phyloP scores from a whole-genome alignment of 108 stramenopile species.

The Bacterosira constricta region DNA sequence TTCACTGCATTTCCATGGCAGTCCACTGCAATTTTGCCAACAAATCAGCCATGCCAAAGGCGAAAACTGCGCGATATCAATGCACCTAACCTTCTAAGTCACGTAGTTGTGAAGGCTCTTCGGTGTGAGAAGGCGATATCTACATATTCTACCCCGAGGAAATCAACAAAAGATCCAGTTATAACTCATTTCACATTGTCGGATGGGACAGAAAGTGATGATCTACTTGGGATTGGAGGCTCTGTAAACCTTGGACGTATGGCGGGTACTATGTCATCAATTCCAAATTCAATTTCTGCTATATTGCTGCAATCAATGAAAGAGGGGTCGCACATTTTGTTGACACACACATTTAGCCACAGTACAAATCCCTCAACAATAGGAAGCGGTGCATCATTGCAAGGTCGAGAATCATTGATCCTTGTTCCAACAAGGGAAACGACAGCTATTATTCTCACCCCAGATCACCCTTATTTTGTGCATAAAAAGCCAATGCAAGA shows the following conservation, averaged over 20 bases:
- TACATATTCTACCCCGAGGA: not conserved
- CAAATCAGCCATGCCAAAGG: constrained; percentile 25
- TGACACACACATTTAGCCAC: constrained; percentile 34
- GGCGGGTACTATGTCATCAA: not conserved
- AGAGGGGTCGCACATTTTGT: constrained; percentile 29
- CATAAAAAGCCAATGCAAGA: not conserved
- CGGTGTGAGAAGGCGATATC: constrained; percentile 37
- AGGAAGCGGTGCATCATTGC: not conserved
- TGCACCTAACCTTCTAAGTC: constrained; percentile 25
- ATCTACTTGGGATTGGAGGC: constrained; percentile 31
- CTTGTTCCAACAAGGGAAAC: constrained; percentile 38
- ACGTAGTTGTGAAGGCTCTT: constrained; percentile 45
- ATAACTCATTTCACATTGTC: constrained; percentile 35
- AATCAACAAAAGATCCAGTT: not conserved
- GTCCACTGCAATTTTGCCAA: not conserved
- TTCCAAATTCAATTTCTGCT: constrained; percentile 32
- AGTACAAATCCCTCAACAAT: not conserved
- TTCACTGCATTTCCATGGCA: not conserved
- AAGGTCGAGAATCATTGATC: constrained; percentile 32
- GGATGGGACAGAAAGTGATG: constrained; percentile 41
- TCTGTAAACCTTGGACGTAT: not conserved
- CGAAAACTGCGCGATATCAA: constrained; percentile 42
- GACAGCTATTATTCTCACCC: constrained; percentile 27
- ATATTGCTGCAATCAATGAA: constrained; percentile 37
- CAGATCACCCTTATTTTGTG: constrained; percentile 41